phyloP scores from a whole-genome alignment of 768 basidiomycete genomes.

The Mycena alexandri region DNA sequence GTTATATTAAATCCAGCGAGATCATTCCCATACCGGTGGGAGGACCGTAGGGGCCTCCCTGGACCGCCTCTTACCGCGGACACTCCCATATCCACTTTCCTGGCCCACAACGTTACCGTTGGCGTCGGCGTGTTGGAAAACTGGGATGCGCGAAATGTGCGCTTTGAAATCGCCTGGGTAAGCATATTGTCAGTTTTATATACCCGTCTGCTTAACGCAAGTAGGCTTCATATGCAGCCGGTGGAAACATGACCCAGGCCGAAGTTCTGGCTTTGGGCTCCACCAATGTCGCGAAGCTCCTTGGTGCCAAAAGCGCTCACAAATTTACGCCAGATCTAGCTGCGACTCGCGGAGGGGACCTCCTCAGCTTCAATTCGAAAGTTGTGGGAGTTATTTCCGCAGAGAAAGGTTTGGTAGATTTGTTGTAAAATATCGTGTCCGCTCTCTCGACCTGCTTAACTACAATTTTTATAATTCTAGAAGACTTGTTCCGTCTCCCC shows the following conservation, averaged over 20 bases:
- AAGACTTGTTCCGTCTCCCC: too few species aligned
- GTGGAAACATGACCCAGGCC: conserved; percentile 52
- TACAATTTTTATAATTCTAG: too few species aligned
- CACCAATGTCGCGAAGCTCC: conserved; percentile 55
- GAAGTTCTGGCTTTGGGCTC: conserved; percentile 62
- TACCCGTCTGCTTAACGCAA: neutral
- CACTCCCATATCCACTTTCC: conserved; percentile 68
- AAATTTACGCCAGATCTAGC: too few species aligned
- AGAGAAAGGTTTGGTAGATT: too few species aligned
- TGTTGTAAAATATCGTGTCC: too few species aligned
- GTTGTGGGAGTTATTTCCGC: too few species aligned
- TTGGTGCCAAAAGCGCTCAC: too few species aligned
- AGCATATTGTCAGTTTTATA: conserved; percentile 50
- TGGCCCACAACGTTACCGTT: conserved; percentile 78
- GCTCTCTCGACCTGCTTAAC: too few species aligned
- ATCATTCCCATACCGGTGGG: conserved; percentile 82
- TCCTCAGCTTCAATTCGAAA: too few species aligned
- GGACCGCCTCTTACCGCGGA: conserved; percentile 78
- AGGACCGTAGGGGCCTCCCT: conserved; percentile 73
- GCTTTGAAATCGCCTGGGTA: conserved; percentile 89
- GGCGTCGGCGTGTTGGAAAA: conserved; percentile 73
- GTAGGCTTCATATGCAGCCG: conserved; percentile 46
- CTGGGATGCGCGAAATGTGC: conserved; percentile 81
- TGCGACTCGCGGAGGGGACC: too few species aligned
- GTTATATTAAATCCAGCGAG: conserved; percentile 67